Percentiles rank a stretch among this genome's conserved stretches.
Evolutionary conservation across 2,329 filamentous ascomycete species (phyloP).

Genomic region (Fusarium aywerte): DNA sequence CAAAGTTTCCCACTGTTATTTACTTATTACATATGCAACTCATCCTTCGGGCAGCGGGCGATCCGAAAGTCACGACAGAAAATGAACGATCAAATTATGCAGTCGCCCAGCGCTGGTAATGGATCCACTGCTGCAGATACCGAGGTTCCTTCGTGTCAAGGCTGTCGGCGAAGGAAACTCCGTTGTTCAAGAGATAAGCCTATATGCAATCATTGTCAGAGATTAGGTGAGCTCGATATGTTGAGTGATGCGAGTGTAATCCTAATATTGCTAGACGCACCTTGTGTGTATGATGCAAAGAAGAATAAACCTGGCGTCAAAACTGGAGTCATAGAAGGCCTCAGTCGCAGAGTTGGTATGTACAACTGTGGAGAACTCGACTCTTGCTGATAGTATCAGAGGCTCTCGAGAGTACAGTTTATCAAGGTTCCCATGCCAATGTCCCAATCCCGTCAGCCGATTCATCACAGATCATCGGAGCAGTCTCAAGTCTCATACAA

Average conservation of each 20-base stretch:
- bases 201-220: conserved; percentile 35
- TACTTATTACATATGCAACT: conserved; percentile 7
- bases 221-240: conserved; percentile 11
- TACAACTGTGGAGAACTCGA: neutral
- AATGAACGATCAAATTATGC: conserved; percentile 3
- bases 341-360: conserved; percentile 32
- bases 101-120: neutral
- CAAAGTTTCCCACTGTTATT: neutral
- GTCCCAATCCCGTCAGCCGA: neutral
- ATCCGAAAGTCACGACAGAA: neutral
- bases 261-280: conserved; percentile 14
- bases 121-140: conserved; percentile 1
- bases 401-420: conserved; percentile 33
- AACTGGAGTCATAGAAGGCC: conserved; percentile 26
- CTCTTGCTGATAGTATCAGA: conserved; percentile 12
- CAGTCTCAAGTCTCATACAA: conserved; percentile 33
- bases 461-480: conserved; percentile 24
- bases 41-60: conserved; percentile 33
- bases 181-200: conserved; percentile 39
- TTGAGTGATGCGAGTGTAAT: fast-evolving
- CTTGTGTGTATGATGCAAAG: conserved; percentile 29
- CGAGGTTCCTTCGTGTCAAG: conserved; percentile 37
- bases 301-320: conserved; percentile 36
- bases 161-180: conserved; percentile 38
- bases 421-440: neutral